Conservation (phyloP, 2,329 filamentous ascomycete species). For the Alternaria panax region DNA sequence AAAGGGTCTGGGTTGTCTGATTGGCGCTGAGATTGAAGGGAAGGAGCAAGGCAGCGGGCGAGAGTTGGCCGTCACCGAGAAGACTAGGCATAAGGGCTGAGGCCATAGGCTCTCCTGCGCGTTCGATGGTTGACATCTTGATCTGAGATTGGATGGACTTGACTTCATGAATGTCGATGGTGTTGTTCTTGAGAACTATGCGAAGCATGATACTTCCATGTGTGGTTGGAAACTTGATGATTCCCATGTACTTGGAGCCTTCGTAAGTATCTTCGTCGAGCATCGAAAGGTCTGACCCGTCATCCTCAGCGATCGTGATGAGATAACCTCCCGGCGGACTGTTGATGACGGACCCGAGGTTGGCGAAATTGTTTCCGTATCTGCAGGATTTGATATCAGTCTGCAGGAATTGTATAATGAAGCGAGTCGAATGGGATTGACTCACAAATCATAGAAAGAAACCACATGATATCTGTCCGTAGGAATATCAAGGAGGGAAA, state of each 20-base stretch:
- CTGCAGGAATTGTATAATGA: background rate
- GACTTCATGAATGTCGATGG: background rate
- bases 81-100: background rate
- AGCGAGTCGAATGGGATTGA: background rate
- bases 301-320: background rate
- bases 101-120: background rate
- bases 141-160: background rate
- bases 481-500: background rate
- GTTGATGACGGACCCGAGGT: background rate
- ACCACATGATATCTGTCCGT: background rate
- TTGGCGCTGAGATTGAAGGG: background rate
- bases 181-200: background rate
- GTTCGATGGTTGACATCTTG: background rate
- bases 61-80: background rate
- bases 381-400: background rate
- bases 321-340: background rate
- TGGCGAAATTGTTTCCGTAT: background rate
- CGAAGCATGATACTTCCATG: background rate
- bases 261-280: background rate
- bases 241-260: background rate
- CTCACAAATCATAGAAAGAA: background rate
- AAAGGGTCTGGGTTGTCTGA: background rate
- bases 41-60: background rate
- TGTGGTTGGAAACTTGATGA: background rate
- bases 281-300: background rate